Evolutionary conservation across 108 stramenopile species (phyloP).

Genomic region (Pelagomonas calceolata): DNA sequence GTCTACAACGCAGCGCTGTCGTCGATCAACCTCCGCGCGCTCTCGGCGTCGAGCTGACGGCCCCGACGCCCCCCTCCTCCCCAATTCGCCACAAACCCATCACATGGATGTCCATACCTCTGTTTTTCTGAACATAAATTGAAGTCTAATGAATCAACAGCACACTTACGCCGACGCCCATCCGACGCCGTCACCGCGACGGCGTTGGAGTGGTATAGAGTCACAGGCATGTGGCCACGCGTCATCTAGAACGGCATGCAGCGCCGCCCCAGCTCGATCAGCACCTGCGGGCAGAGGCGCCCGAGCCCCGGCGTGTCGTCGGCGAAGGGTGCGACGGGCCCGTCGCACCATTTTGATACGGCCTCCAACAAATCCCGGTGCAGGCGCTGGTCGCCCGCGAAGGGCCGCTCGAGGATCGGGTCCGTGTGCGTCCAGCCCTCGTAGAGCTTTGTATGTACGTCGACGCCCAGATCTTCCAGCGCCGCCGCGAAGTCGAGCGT

Average conservation of each 20-base stretch:
- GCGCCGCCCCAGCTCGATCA: neutral
- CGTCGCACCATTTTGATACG: slow-evolving; percentile 27
- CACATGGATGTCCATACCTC: too few relatives aligned
- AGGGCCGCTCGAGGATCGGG: slow-evolving; percentile 51
- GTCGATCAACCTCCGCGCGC: too few relatives aligned
- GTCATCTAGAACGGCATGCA: slow-evolving; percentile 5
- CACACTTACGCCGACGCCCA: too few relatives aligned
- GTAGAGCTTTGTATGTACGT: slow-evolving; percentile 12
- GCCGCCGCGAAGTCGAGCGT: neutral
- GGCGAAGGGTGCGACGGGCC: neutral
- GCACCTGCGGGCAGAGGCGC: neutral
- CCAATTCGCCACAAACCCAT: too few relatives aligned
- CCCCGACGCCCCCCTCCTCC: too few relatives aligned
- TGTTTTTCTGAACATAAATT: too few relatives aligned
- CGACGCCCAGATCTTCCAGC: neutral
- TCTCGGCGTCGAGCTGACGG: too few relatives aligned
- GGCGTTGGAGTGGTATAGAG: too few relatives aligned
- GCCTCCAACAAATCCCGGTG: slow-evolving; percentile 47
- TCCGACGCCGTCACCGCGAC: too few relatives aligned
- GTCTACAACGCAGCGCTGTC: too few relatives aligned
- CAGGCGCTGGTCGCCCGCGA: slow-evolving; percentile 50
- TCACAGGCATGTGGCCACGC: too few relatives aligned
- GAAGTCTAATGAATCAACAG: too few relatives aligned
- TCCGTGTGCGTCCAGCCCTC: slow-evolving; percentile 55
- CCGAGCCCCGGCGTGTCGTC: neutral